Conservation (phyloP, 768 basidiomycete genomes). For the Steccherinum ochraceum region DNA sequence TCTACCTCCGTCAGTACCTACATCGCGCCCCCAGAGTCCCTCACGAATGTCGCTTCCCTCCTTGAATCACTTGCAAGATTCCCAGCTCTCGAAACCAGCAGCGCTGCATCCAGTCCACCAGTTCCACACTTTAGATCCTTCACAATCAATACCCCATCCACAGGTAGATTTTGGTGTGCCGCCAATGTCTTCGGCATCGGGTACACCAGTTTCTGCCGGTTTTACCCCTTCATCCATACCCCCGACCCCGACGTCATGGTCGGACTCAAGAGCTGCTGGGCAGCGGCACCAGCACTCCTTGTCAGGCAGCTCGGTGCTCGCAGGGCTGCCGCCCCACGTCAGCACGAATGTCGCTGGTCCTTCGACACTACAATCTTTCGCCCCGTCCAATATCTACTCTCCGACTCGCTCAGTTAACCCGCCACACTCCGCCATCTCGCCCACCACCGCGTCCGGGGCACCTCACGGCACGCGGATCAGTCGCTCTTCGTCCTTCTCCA, state of each 20-base stretch:
- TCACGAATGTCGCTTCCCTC: conserved; percentile 14
- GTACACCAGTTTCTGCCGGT: neutral
- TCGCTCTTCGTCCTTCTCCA: conserved; percentile 27
- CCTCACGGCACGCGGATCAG: conserved; percentile 16
- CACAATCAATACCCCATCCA: neutral
- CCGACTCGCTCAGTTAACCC: neutral
- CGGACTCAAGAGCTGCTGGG: conserved; percentile 9
- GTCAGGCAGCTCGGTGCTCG: conserved; percentile 13
- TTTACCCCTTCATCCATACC: neutral
- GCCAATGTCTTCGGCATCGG: neutral
- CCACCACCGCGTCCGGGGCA: conserved; percentile 11
- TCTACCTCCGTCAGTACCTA: conserved; percentile 22
- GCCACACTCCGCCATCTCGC: conserved; percentile 28
- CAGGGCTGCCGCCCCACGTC: conserved; percentile 9
- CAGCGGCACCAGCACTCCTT: conserved; percentile 16
- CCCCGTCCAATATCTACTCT: too few species aligned
- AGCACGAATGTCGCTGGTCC: conserved; percentile 10
- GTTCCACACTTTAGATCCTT: neutral
- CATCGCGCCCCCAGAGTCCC: conserved; percentile 20
- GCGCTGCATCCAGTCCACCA: conserved; percentile 3
- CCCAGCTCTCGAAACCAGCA: conserved; percentile 8
- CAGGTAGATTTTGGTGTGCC: neutral
- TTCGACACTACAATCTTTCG: conserved; percentile 10
- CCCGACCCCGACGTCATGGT: conserved; percentile 8
- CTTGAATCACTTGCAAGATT: conserved; percentile 14